Evolutionary conservation across 805 yeast genomes (phyloP), one percentile per base, ranked within the genome.

Genomic region (Myxozyma mucilagina): DNA sequence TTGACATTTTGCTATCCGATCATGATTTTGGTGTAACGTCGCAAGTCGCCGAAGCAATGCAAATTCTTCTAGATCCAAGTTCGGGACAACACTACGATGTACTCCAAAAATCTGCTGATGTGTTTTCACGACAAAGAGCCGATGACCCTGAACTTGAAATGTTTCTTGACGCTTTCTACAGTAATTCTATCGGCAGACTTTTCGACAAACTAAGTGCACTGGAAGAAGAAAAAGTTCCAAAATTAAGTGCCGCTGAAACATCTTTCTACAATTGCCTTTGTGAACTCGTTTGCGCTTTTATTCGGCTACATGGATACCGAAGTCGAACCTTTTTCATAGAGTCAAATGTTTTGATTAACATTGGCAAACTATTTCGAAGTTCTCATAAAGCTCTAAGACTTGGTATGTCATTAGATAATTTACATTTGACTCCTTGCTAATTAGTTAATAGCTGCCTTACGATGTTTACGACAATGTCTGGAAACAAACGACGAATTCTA

Each of bases 1-100:
- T 87, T 0, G 80, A 84, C 41, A 79, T 90, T 16, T 72, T 92
- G 6, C 72, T 85, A 2, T 79, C 82, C 20, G 96, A 88, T 61
- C 75, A 78, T 10, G 85, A 85, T 64, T 82, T 86, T 4, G 96
- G 96, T 0, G 74, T 91, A 54, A 86, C 87, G 69, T 83, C 88
- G 6, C 97, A 91, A 72, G 87, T 92, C 0, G 85, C 83, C 64
- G 97, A 91, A 73, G 96, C 97, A 0, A 74, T 92, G 52, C 86
- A 86, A 70, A 84, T 86, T 1, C 73, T 92, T 38, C 76, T 92
- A 13, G 92, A 88, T 69, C 86, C 89, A 1, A 74, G 68, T 11
- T 67, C 64, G 1, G 67, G 68, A 16, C 61, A 53, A 60, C 45
- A 59, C 67, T 36, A 48, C 35, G 64, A 36, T 24, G 45, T 36